A percentile compares a stretch with the other conserved stretches of the same genome.
phyloP scores from a whole-genome alignment of 768 basidiomycete species.

The Russula vinacea region DNA sequence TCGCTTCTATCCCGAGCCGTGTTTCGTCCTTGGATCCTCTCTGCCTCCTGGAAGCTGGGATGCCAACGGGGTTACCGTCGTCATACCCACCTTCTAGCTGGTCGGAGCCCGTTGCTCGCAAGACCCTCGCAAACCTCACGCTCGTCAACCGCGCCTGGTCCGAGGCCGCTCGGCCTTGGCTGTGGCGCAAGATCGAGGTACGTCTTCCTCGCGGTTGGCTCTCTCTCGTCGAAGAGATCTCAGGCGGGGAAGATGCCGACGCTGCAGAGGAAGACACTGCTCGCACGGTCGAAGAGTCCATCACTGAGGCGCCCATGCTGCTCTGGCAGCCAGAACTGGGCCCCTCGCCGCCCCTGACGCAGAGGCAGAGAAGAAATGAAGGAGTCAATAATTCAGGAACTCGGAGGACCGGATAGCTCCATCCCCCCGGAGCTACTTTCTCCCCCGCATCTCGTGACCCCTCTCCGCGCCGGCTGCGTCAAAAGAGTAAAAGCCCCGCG shows the following conservation, averaged over 20 bases:
- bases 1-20: slow-evolving; percentile 54
- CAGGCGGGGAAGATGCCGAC: slow-evolving; percentile 63
- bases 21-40: slow-evolving; percentile 69
- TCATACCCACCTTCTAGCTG: slow-evolving; percentile 69
- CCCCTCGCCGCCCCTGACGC: slow-evolving; percentile 9
- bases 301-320: slow-evolving; percentile 67
- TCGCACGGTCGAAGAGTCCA: slow-evolving; percentile 60
- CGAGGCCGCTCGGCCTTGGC: slow-evolving; percentile 81
- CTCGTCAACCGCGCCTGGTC: slow-evolving; percentile 77
- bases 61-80: slow-evolving; percentile 65
- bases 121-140: slow-evolving; percentile 66
- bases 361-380: slow-evolving; percentile 45
- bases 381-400: slow-evolving; percentile 39
- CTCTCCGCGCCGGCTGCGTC: slow-evolving; percentile 69
- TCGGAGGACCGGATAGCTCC: slow-evolving; percentile 61
- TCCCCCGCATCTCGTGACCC: slow-evolving; percentile 77
- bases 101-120: slow-evolving; percentile 63
- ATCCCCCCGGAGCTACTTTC: slow-evolving; percentile 75
- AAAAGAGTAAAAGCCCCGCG: slow-evolving; percentile 76
- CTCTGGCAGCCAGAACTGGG: slow-evolving; percentile 44
- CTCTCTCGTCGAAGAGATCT: slow-evolving; percentile 72
- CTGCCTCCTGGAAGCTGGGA: slow-evolving; percentile 40
- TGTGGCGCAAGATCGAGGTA: slow-evolving; percentile 82
- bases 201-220: slow-evolving; percentile 84
- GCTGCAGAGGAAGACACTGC: slow-evolving; percentile 52